Evolutionary conservation across 768 basidiomycete genomes (phyloP), one percentile per base, ranked within the genome.

Genomic region (Suillus brevipes): DNA sequence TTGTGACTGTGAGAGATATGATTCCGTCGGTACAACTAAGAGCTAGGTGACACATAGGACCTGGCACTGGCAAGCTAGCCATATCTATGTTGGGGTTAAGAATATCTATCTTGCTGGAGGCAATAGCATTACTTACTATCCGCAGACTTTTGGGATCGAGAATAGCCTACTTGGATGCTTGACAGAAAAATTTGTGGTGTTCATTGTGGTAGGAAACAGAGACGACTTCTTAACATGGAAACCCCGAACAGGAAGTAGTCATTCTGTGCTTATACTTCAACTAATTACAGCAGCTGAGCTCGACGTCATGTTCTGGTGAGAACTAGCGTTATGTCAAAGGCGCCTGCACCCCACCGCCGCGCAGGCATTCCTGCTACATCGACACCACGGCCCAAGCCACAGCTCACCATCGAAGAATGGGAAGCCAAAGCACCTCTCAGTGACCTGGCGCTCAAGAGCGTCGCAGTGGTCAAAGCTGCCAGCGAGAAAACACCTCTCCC

Each of bases 321-420:
- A 25, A 60, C 10, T 10, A 42, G 38, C 43, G 25, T 58, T 8
- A 66, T 66, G 65, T 43, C 65, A 23, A 55, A 49, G 42, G 13
- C 59, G 9, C 42, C 63, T 23, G 61, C 14, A 45, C 28, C 23
- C 28, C 75, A 66, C 4, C 75, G 75, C 28, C 77, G 77, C 63
- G 69, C 68, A n/a, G 69, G 61, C 65, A 65, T 71, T 55, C 64
- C 76, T 58, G 58, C 71, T 31, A 67, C 73, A 52, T 72, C 71
- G 42, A 61, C 70, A 37, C 66, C 74, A 37, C 78, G 74, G n/a
- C 67, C 78, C 10, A 87, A 82, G 70, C 72, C 79, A 1, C 78
- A 79, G 1, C 80, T 93, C 42, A 89, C 81, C 49, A 81, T 97
- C 4, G 95, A 97, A 73, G 94, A 97, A 78, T 99, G 96, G 96